Base-by-base conservation (phyloP, 257 asterid species). In the Fraxinus americana region DNA sequence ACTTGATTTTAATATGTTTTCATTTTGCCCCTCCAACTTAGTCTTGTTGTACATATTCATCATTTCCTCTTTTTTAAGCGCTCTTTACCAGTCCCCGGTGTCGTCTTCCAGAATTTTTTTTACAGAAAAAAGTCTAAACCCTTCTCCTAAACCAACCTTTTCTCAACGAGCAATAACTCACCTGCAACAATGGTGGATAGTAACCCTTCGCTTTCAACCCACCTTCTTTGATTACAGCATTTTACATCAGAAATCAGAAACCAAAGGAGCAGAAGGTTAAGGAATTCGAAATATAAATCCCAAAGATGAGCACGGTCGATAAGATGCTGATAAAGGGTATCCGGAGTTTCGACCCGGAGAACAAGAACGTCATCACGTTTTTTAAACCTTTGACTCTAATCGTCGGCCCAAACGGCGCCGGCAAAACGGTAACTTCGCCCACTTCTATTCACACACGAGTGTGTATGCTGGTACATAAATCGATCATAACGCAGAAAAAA, bases 341-440 rank as follows among this genome's bases (percentile, higher is more conserved):
- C 89, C 96, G 99, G 91, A 95, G 99, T 85, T 95, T 95, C 85
- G 99, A 95, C 89, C 99, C 99, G 86, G 98, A 95, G 70, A 95
- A 95, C 86, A 91, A 90, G 85, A 90, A 95, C 77, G 99, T 95
- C 82, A 88, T 95, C 86, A 89, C 99, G 67, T 95, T 95, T 85
- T 93, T 87, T 91, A 89, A 67, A 84, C 99, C 99, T 67, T 74
- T 95, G 85, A 95, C 99, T 63, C 96, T 95, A 85, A 95, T 95
- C 83, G 99, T 95, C 21, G 99, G 99, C 67, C 87, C 97, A 77
- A 95, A 95, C 67, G 99, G 99, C 67, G 99, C 99, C 45, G 99
- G 99, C 19, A 95, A 95, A 90, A 95, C 99, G 0, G 99, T 95
- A 87, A 82, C 16, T 45, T 72, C 81, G 30, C 34, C 59, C 74